A percentile compares a stretch with the other conserved stretches of the same genome.
phyloP scores from a whole-genome alignment of 2,329 filamentous ascomycete genomes.

The Fusarium floridanum region DNA sequence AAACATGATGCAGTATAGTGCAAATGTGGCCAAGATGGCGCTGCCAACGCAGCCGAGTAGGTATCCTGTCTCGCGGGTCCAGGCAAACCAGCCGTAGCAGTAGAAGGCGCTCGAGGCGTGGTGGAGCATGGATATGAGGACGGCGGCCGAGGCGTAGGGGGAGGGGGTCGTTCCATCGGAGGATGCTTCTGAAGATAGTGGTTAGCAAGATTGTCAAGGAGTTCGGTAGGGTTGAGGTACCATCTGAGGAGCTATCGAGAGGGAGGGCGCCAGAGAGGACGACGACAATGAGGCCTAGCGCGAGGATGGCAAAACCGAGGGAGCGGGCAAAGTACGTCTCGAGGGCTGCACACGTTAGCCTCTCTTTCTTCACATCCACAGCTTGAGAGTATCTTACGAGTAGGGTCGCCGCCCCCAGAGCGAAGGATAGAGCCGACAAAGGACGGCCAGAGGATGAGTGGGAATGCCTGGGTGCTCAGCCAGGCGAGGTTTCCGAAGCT shows the following conservation, averaged over 20 bases:
- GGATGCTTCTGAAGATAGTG: constrained; percentile 15
- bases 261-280: constrained; percentile 79
- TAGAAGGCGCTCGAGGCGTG: constrained; percentile 74
- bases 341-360: constrained; percentile 54
- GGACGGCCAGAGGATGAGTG: constrained; percentile 62
- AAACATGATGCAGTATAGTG: constrained; percentile 53
- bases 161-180: constrained; percentile 60
- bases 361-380: background rate
- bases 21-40: constrained; percentile 69
- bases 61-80: constrained; percentile 68
- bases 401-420: constrained; percentile 48
- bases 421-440: constrained; percentile 61
- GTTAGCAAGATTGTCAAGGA: constrained; percentile 4
- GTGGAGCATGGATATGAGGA: constrained; percentile 75
- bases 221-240: constrained; percentile 45
- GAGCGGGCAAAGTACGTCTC: constrained; percentile 81
- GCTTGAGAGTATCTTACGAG: constrained; percentile 43
- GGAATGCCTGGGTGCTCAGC: constrained; percentile 62
- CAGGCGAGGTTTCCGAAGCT: constrained; percentile 65
- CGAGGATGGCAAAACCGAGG: constrained; percentile 75
- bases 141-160: constrained; percentile 74
- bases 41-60: constrained; percentile 71
- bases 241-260: constrained; percentile 63
- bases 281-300: constrained; percentile 73
- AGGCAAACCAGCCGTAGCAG: constrained; percentile 76